Evolutionary conservation across 1,284 basidiomycete species (phyloP), one percentile per base, ranked within the genome.

Genomic region (Volvariella volvacea): DNA sequence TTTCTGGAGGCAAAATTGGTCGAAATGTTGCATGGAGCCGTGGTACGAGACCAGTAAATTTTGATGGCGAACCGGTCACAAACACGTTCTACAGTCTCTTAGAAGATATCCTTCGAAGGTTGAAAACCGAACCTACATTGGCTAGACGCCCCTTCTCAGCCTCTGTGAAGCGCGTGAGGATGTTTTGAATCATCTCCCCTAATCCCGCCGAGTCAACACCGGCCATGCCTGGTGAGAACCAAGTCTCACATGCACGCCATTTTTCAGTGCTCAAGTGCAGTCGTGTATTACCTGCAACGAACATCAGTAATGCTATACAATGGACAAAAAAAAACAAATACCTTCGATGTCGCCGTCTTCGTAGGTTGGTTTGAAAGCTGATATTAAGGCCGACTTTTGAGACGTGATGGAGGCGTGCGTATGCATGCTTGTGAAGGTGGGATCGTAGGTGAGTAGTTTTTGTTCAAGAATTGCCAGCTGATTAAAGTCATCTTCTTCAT

Each of bases 201-300:
- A 99, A 61, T 0, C 96, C 96, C 0, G 96, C 95, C 16, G 88
- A 91, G 62, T 99, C 96, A 17, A 97, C 75, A 0, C 96, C 96
- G 2, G 93, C 94, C 76, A 97, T 93, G 10, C 73, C 72, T 0
- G 96, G 95, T 44, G 92, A 86, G 70, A 95, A 98, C 72, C 88
- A 92, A 0, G 92, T 81, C 64, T 99, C 96, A 48, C 91, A 92
- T 2, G 91, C 92, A 15, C 95, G 76, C 71, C 92, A 92, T 30
- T 93, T 72, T 67, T 99, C 96, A n/a, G 92, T 81, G 57, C 88
- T 97, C 39, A 99, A 68, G 55, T 98, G 94, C 39, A 98, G 78
- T 48, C 92, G 83, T 43, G 88, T 67, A 49, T 73, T 64, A 16
- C 82, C 82, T 70, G 46, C 15, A 64, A 3, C 17, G 32, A 19